Conservation (phyloP, 495 filamentous ascomycete genomes). For the Elasticomyces elasticus region DNA sequence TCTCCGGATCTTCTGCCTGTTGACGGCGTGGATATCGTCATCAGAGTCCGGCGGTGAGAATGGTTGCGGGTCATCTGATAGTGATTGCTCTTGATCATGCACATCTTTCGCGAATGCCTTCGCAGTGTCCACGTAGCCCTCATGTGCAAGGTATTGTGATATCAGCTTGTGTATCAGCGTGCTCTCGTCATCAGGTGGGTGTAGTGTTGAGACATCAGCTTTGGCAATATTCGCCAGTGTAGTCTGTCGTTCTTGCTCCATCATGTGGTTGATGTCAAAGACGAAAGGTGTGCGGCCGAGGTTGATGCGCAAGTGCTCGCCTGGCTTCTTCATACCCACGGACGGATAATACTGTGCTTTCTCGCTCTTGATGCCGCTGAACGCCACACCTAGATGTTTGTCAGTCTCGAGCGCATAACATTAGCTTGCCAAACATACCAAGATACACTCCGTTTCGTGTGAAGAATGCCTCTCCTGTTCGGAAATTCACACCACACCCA, state of each 20-base stretch:
- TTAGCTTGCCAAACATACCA: constrained; percentile 42
- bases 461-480: constrained; percentile 78
- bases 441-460: constrained; percentile 82
- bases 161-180: constrained; percentile 73
- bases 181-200: constrained; percentile 60
- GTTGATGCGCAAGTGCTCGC: constrained; percentile 76
- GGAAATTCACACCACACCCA: constrained; percentile 90
- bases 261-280: constrained; percentile 84
- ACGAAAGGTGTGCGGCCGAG: constrained; percentile 86
- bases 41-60: constrained; percentile 60
- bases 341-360: constrained; percentile 59
- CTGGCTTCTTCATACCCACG: constrained; percentile 85
- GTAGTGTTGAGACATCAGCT: constrained; percentile 45
- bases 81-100: constrained; percentile 32
- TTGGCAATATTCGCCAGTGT: constrained; percentile 47
- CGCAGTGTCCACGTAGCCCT: constrained; percentile 94
- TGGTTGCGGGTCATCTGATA: constrained; percentile 45
- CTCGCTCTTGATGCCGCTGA: constrained; percentile 61
- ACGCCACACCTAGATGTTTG: constrained; percentile 55
- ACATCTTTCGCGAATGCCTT: constrained; percentile 81
- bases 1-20: constrained; percentile 77
- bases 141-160: constrained; percentile 83
- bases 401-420: constrained; percentile 9
- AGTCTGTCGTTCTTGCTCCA: constrained; percentile 58
- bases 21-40: constrained; percentile 79